Conservation (phyloP, 2,329 filamentous ascomycete genomes). For the Talaromyces islandicus region DNA sequence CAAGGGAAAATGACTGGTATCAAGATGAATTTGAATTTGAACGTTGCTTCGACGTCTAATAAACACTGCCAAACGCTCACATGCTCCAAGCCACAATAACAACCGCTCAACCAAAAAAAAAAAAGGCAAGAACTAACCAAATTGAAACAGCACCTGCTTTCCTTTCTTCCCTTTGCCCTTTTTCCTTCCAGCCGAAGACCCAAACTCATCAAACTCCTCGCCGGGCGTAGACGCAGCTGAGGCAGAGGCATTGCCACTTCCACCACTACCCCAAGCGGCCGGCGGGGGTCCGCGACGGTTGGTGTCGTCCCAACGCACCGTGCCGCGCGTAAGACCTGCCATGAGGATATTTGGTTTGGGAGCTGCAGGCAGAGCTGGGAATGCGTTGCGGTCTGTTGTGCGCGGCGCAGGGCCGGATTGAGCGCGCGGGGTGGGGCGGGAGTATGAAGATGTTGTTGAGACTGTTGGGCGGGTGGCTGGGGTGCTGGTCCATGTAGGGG, state of each 20-base stretch:
- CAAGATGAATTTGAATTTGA: neutral
- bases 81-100: neutral
- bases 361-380: constrained; percentile 76
- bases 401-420: constrained; percentile 11
- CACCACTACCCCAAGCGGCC: constrained; percentile 32
- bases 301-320: constrained; percentile 39
- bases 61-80: neutral
- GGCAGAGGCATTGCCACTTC: constrained; percentile 1
- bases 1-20: neutral
- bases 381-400: constrained; percentile 52
- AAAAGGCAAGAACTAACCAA: constrained; percentile 24
- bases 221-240: constrained; percentile 10
- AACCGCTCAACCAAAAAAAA: neutral
- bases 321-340: constrained; percentile 42
- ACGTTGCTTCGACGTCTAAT: neutral
- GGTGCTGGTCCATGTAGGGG: constrained; percentile 9
- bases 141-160: constrained; percentile 36
- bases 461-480: constrained; percentile 17
- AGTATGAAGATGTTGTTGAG: constrained; percentile 22
- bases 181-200: constrained; percentile 13
- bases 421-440: constrained; percentile 16
- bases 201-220: constrained; percentile 1
- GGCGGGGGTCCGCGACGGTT: constrained; percentile 23
- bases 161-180: constrained; percentile 31
- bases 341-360: constrained; percentile 59